Evolutionary conservation across 805 yeast genomes (phyloP), one percentile per base, ranked within the genome.

Genomic region (Myxozyma geophila): DNA sequence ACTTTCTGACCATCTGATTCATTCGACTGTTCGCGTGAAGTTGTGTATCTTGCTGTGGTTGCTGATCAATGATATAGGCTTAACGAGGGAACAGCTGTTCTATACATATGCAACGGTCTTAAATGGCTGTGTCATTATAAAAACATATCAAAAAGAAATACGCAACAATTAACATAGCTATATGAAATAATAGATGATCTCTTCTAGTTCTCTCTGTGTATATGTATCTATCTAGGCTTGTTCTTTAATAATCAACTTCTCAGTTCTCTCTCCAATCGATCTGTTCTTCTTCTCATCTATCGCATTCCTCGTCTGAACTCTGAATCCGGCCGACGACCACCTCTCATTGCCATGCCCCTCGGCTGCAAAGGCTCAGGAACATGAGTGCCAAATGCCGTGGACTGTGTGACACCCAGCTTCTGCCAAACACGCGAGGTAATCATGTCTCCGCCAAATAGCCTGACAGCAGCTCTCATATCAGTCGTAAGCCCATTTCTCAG

Each of bases 21-120:
- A 41, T 40, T 57, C 48, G 60, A 65, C 60, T 60, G 65, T 52
- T 53, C 40, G 55, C 59, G 36, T 37, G 54, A 54, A 63, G 64
- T 63, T 55, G 36, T 40, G 47, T 12, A 17, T 3, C 21, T 39
- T 37, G n/a, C 13, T 21, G 17, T n/a, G 2, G 36, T 37, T 23
- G 33, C 53, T 53, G 21, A 15, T 53, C 17, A 37, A n/a, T 49
- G n/a, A 23, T 13, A 33, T 33, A 15, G 54, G 7, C 9, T 36
- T 49, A 49, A 21, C 23, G 10, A 15, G 28, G 5, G 5, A 5
- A 5, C 2, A 28, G 28, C 5, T 28, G 5, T 28, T 28, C 5
- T 28, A 28, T 28, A 28, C 28, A 28, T 28, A 28, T 2, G 28
- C 28, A 2, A 28, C 5, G 28, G 28, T 28, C 28, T 28, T 2